A percentile compares a stretch with the other conserved stretches of the same genome.
phyloP scores from a whole-genome alignment of 257 asterid genomes.

The Sherardia arvensis region DNA sequence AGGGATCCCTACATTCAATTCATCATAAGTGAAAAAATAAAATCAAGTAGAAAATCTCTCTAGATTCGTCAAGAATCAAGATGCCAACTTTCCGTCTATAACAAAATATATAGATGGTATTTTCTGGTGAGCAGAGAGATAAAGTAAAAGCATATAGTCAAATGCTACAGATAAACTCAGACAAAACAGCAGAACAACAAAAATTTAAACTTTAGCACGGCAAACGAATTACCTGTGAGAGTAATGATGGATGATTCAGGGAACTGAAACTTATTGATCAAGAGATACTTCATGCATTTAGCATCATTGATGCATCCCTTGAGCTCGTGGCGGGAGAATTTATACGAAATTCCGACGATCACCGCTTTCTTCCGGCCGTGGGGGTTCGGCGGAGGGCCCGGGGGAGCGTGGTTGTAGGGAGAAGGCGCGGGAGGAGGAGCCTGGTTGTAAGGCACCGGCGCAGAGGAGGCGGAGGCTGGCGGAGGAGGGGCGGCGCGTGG shows the following conservation, averaged over 20 bases:
- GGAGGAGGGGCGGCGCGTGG: conserved; percentile 51
- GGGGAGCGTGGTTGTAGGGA: conserved; percentile 62
- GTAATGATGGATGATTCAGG: conserved; percentile 85
- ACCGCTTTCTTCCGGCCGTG: conserved; percentile 89
- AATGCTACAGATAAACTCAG: no score
- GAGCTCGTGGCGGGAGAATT: conserved; percentile 71
- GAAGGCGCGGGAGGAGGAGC: conserved; percentile 34
- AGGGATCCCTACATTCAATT: no score
- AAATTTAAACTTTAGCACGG: conserved; percentile 4
- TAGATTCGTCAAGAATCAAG: no score
- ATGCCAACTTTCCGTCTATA: no score
- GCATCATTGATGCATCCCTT: conserved; percentile 94
- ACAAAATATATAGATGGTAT: no score
- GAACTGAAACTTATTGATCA: conserved; percentile 63
- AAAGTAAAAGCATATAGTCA: no score
- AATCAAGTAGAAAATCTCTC: background rate
- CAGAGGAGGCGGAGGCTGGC: background rate
- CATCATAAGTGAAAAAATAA: no score
- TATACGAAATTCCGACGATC: conserved; percentile 83
- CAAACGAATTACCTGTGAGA: conserved; percentile 57
- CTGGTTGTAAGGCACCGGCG: conserved; percentile 12
- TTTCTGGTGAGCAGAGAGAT: no score
- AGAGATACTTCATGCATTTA: conserved; percentile 76
- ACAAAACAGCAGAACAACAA: no score
- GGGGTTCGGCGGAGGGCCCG: conserved; percentile 61